These are phyloP conservation scores for Arthrinium phaeospermum DNA, from an alignment of 2,329 filamentous ascomycete genomes.

Conservation along the genomic window DNA sequence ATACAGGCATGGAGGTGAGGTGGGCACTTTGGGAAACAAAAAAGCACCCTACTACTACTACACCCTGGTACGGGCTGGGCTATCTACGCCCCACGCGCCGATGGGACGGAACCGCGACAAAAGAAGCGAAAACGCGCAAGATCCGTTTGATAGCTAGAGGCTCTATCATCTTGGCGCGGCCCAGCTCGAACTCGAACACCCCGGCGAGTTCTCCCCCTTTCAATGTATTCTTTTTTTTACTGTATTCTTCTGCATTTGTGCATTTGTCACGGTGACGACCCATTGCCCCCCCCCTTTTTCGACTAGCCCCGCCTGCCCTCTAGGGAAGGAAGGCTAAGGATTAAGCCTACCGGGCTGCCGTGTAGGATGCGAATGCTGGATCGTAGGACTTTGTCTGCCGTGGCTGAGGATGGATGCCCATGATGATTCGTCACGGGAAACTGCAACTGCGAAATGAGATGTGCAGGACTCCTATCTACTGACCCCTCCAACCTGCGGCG, in stretches of 20 bases:
- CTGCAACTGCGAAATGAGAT: background rate
- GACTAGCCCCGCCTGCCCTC: background rate
- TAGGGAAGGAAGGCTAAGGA: background rate
- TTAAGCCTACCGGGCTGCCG: conserved; percentile 3
- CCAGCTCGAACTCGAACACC: background rate
- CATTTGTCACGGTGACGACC: background rate
- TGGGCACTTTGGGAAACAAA: background rate
- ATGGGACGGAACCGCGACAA: background rate
- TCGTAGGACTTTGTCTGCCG: conserved; percentile 9
- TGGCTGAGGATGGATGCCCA: background rate
- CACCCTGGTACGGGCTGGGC: background rate
- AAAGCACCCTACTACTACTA: background rate
- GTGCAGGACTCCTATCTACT: background rate
- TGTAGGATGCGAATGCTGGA: conserved; percentile 7
- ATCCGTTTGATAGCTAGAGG: background rate
- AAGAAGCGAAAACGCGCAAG: conserved; percentile 7
- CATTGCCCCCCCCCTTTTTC: background rate
- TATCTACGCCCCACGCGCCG: background rate
- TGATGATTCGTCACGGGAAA: background rate
- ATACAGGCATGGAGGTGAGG: background rate
- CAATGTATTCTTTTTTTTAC: background rate
- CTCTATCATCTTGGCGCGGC: background rate
- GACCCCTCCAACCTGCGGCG: background rate
- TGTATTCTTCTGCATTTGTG: background rate
- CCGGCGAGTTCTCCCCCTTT: background rate